phyloP scores from a whole-genome alignment of 495 filamentous ascomycete genomes.

The Xylaria sp. region DNA sequence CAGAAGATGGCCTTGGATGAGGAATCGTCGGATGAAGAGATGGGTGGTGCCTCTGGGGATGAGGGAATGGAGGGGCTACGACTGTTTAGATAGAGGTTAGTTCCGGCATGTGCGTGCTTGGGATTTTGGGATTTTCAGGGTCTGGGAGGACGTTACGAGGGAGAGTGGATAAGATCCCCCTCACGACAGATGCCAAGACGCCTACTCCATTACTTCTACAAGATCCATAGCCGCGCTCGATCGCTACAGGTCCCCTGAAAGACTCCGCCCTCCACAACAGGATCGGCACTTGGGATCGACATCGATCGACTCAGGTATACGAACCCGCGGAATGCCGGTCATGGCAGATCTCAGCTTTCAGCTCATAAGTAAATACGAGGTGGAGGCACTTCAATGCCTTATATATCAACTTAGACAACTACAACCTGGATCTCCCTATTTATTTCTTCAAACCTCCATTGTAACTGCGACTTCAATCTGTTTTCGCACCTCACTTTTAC shows the following conservation, averaged over 20 bases:
- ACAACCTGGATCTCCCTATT: not conserved
- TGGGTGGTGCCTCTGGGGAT: slow-evolving; percentile 66
- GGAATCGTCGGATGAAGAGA: slow-evolving; percentile 64
- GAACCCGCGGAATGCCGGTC: slow-evolving; percentile 10
- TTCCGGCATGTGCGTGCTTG: not conserved
- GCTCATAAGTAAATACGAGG: slow-evolving; percentile 21
- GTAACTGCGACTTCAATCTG: not conserved
- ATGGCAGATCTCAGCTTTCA: slow-evolving; percentile 17
- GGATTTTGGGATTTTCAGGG: not conserved
- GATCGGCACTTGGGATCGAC: slow-evolving; percentile 18
- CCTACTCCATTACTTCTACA: not conserved
- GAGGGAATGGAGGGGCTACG: slow-evolving; percentile 75
- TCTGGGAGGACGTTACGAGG: not conserved
- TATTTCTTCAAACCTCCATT: not conserved
- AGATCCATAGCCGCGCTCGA: not conserved
- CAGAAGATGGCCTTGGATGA: slow-evolving; percentile 77
- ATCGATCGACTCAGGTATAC: slow-evolving; percentile 12
- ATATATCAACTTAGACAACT: slow-evolving; percentile 9
- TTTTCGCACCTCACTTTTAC: not conserved
- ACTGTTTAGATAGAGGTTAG: slow-evolving; percentile 65
- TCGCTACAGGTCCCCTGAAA: not conserved
- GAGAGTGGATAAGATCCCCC: not conserved
- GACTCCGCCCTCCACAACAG: not conserved
- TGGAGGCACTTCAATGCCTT: not conserved
- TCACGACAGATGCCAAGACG: not conserved